Evolutionary conservation across 148 eudicot genomes (phyloP).

Genomic region (Mesembryanthemum crystallinum): DNA sequence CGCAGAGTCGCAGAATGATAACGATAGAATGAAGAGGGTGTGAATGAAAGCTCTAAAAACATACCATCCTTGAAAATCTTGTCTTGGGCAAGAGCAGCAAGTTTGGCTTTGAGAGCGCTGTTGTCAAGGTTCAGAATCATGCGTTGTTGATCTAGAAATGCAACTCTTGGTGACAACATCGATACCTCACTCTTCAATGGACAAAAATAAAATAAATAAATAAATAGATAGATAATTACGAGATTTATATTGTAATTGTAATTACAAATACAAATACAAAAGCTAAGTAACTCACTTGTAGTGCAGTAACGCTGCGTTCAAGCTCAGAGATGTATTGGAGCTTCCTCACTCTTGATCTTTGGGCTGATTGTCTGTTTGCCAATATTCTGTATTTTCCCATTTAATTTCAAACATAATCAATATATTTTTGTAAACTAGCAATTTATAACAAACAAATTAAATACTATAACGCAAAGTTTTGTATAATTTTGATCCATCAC

Average conservation of each 20-base stretch:
- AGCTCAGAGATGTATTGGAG: slow-evolving; percentile 83
- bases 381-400: slow-evolving; percentile 43
- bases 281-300: slow-evolving; percentile 48
- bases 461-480: no score
- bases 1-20: no score
- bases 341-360: slow-evolving; percentile 82
- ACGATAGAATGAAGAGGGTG: no score
- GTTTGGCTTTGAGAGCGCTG: slow-evolving; percentile 72
- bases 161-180: slow-evolving; percentile 78
- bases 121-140: slow-evolving; percentile 71
- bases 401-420: not conserved
- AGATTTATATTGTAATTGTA: no score
- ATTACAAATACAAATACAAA: not conserved
- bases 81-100: slow-evolving; percentile 93
- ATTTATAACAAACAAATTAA: no score
- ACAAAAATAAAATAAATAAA: not conserved
- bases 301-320: slow-evolving; percentile 69
- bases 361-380: slow-evolving; percentile 90
- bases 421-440: no score
- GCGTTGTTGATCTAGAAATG: slow-evolving; percentile 86
- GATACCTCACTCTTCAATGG: slow-evolving; percentile 67
- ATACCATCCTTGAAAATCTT: slow-evolving; percentile 93
- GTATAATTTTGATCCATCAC: no score
- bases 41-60: not conserved
- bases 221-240: no score